Base-by-base conservation (phyloP, 495 filamentous ascomycete genomes). In the Bombardia bombarda region DNA sequence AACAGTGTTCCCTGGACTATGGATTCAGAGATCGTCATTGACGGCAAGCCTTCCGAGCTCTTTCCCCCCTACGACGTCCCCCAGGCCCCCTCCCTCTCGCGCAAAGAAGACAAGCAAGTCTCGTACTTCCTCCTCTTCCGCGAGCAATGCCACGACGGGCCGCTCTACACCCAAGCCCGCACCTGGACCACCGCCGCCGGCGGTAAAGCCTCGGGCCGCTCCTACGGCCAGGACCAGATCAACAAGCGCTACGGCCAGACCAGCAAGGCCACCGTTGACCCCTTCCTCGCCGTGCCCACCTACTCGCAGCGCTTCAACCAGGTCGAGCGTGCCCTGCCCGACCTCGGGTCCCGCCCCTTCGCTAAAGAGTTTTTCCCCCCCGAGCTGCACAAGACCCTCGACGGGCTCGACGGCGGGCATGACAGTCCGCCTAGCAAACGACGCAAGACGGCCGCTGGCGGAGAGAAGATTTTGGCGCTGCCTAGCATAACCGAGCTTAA, bases 321-420 rank as follows among this genome's bases (percentile, higher is more conserved):
- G 13, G 53, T 61, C 14, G 62, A 65, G 23, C 60, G 72, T 18
- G 62, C 59, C 0, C 50, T 78, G n/a, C 74, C 74, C 0, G 63
- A 73, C 35, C 60, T 75, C 4, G 60, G 50, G 30, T 55, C 58
- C 10, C 54, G 57, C 33, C 56, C 61, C 1, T 71, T 74, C 26
- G 64, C 63, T 32, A 67, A 65, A 16, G 64, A 69, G 12, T 62
- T 76, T 39, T 77, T 74, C 47, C 74, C 74, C 0, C 49, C 66
- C 36, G 74, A 78, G 47, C 63, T 78, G 5, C 72, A 70, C 60
- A 55, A 55, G 9, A 70, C 71, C 12, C 55, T 78, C 1, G 70
- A 74, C 20, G 70, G 72, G 19, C 56, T 59, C 0, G 65, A 72
- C 14, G 42, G 54, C 33, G 33, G 49, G 28, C 4, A 35, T 8